Conservation (phyloP, 2,329 filamentous ascomycete genomes). For the Colletotrichum spaethianum region DNA sequence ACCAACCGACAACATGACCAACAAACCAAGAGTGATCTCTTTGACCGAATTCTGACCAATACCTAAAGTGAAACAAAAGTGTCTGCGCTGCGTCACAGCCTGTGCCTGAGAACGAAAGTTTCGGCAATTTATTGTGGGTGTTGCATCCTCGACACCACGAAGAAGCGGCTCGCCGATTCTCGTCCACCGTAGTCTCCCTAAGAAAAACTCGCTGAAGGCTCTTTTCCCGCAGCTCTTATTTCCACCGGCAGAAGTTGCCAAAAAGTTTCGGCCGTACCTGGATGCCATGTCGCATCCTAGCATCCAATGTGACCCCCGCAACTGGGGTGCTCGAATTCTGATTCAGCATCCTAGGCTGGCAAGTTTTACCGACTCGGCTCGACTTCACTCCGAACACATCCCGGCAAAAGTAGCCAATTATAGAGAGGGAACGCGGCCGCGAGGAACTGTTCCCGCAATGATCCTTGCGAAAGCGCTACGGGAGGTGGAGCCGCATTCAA, state of each 20-base stretch:
- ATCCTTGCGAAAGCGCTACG: constrained; percentile 5
- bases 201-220: not conserved
- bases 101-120: constrained; percentile 11
- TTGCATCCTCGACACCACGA: not conserved
- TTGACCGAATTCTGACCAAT: not conserved
- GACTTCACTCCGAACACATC: not conserved
- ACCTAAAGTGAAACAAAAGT: constrained; percentile 7
- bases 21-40: no score
- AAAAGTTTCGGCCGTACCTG: constrained; percentile 7
- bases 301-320: not conserved
- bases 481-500: constrained; percentile 7
- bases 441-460: constrained; percentile 6
- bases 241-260: not conserved
- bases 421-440: constrained; percentile 9
- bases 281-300: constrained; percentile 6
- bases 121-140: constrained; percentile 12
- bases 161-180: constrained; percentile 5
- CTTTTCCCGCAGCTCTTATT: constrained; percentile 3
- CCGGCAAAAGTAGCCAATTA: constrained; percentile 22
- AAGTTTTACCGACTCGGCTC: constrained; percentile 29
- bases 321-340: constrained; percentile 4
- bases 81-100: not conserved
- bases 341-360: constrained; percentile 22
- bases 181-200: not conserved
- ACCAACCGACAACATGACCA: no score